Evolutionary conservation across 176 grass and related monocot genomes (phyloP).

Genomic region (Bolboschoenus planiculmis): DNA sequence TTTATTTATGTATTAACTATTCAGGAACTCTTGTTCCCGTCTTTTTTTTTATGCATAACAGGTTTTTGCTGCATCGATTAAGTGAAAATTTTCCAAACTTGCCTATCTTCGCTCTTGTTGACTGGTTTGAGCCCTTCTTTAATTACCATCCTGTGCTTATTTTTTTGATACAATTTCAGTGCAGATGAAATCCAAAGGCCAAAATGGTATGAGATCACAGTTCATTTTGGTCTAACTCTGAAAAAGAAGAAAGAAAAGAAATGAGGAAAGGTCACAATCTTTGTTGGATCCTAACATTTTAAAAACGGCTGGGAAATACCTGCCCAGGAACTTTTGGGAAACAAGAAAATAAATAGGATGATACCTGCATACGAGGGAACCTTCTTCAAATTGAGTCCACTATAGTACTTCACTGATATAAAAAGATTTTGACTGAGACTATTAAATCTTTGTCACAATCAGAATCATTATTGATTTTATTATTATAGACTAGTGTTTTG

Average conservation of each 20-base stretch:
- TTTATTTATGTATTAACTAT: neutral
- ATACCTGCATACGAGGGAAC: neutral
- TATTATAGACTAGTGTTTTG: neutral
- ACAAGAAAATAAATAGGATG: neutral
- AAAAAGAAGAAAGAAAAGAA: neutral
- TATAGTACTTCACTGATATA: neutral
- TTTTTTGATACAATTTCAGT: neutral
- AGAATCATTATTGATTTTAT: neutral
- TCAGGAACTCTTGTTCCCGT: neutral
- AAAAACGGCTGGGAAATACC: neutral
- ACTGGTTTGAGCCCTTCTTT: slow-evolving; percentile 59
- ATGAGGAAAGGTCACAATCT: neutral
- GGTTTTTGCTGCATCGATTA: slow-evolving; percentile 70
- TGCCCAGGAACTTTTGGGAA: neutral
- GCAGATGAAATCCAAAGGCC: neutral
- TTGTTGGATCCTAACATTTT: neutral
- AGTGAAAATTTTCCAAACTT: slow-evolving; percentile 65
- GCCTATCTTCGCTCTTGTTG: slow-evolving; percentile 71
- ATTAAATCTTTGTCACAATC: neutral
- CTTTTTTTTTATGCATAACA: slow-evolving; percentile 22
- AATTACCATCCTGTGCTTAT: slow-evolving; percentile 8
- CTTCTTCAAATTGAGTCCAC: neutral
- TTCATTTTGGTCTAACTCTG: neutral
- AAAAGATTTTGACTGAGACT: neutral
- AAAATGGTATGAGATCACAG: neutral